Conservation (phyloP, 2,329 filamentous ascomycete genomes). For the Coccinonectria pachysandricola region DNA sequence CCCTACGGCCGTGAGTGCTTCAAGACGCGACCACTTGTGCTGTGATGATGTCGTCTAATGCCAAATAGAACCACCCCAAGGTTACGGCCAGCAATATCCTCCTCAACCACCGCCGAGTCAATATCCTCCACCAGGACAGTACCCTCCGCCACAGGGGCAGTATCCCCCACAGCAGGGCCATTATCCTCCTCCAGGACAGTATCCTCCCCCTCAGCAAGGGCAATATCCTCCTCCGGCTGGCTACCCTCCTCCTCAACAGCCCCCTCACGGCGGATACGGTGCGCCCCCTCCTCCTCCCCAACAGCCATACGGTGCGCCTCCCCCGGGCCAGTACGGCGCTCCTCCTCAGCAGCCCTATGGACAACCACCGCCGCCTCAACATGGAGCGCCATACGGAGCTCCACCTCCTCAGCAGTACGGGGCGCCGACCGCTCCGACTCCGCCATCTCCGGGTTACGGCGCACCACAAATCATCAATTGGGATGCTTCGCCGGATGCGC, state of each 20-base stretch:
- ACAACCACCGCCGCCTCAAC: conserved; percentile 14
- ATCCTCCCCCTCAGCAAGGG: conserved; percentile 14
- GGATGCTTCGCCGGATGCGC: conserved; percentile 59
- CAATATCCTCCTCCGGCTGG: conserved; percentile 18
- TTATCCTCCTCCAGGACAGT: conserved; percentile 23
- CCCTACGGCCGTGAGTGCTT: conserved; percentile 26
- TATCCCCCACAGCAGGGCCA: conserved; percentile 26
- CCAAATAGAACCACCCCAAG: conserved; percentile 29
- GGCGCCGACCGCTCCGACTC: conserved; percentile 42
- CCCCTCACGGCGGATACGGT: conserved; percentile 18
- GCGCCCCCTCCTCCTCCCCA: conserved; percentile 9
- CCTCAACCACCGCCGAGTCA: conserved; percentile 19
- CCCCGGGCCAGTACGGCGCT: conserved; percentile 25
- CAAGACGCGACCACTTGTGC: conserved; percentile 11
- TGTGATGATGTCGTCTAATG: conserved; percentile 1
- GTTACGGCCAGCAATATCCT: conserved; percentile 29
- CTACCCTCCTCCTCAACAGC: conserved; percentile 19
- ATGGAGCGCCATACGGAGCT: conserved; percentile 25
- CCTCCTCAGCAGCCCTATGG: conserved; percentile 16
- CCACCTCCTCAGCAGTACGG: conserved; percentile 26
- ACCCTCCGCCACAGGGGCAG: conserved; percentile 21
- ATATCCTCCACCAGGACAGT: conserved; percentile 20
- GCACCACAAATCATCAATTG: conserved; percentile 58
- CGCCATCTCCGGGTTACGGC: conserved; percentile 65
- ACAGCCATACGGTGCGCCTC: conserved; percentile 12